These are phyloP conservation scores for Talaromyces islandicus DNA, from an alignment of 2,329 filamentous ascomycete genomes.

Conservation along the genomic window DNA sequence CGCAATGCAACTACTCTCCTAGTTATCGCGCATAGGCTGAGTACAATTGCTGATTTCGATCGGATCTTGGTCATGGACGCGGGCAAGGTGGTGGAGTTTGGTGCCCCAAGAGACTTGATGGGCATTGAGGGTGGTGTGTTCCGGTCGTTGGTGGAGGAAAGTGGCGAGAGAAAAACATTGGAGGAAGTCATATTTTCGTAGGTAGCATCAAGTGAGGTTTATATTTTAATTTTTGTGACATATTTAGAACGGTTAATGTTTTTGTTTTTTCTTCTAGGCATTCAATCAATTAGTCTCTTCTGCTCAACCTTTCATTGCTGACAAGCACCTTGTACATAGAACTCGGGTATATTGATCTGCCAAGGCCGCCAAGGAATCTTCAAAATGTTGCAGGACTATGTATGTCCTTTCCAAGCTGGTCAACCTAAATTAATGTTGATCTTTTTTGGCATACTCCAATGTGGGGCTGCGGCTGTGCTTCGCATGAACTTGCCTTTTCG, in stretches of 20 bases:
- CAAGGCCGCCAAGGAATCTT: no score
- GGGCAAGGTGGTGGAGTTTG: conserved; percentile 7
- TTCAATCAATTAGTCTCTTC: no score
- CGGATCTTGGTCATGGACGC: conserved; percentile 56
- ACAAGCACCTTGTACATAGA: no score
- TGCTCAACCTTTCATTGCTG: no score
- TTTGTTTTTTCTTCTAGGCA: neutral
- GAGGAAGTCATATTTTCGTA: conserved; percentile 9
- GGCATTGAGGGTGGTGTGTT: conserved; percentile 10
- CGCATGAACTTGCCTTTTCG: neutral
- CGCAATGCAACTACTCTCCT: conserved; percentile 51
- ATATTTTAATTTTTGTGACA: neutral
- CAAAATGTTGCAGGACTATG: no score
- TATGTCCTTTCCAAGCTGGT: no score
- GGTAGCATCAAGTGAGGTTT: neutral
- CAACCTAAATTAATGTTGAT: no score
- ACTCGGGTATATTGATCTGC: no score
- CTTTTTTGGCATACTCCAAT: no score
- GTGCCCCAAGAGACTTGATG: conserved; percentile 8
- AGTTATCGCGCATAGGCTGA: conserved; percentile 66
- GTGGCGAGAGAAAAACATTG: conserved; percentile 7
- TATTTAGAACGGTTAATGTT: neutral
- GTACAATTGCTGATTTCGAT: conserved; percentile 69
- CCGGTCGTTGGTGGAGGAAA: conserved; percentile 9
- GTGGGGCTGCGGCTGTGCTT: neutral